phyloP scores from a whole-genome alignment of 768 basidiomycete genomes.

The Agrocybe praecox region DNA sequence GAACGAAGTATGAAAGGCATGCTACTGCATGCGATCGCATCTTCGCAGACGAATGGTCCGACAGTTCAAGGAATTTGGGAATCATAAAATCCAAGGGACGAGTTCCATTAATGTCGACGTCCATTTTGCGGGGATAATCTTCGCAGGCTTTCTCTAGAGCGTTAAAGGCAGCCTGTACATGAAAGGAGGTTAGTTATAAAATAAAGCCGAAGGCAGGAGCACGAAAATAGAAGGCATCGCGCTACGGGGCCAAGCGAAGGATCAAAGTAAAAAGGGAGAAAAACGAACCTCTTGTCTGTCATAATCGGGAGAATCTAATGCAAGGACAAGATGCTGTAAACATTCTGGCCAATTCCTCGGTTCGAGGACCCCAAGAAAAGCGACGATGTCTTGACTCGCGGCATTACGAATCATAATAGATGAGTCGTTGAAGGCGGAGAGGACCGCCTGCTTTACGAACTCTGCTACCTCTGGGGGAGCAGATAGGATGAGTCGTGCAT shows the following conservation, averaged over 20 bases:
- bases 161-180: conserved; percentile 81
- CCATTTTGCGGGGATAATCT: conserved; percentile 94
- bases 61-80: conserved; percentile 88
- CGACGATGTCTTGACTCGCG: conserved; percentile 90
- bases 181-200: background rate
- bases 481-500: conserved; percentile 75
- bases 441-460: conserved; percentile 75
- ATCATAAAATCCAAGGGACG: conserved; percentile 96
- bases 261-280: conserved; percentile 5
- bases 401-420: conserved; percentile 92
- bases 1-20: conserved; percentile 93
- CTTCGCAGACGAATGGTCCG: conserved; percentile 83
- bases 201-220: background rate
- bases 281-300: conserved; percentile 83
- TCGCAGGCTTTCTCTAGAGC: conserved; percentile 95
- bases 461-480: conserved; percentile 66
- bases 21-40: conserved; percentile 93
- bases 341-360: conserved; percentile 96
- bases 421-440: conserved; percentile 79
- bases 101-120: conserved; percentile 91
- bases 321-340: conserved; percentile 78
- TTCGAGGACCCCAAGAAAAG: conserved; percentile 85
- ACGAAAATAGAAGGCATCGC: background rate
- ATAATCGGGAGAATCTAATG: conserved; percentile 74
- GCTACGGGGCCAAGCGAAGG: background rate